Evolutionary conservation across 2,329 filamentous ascomycete genomes (phyloP), one percentile per base, ranked within the genome.

Genomic region (Penicillium italicum): DNA sequence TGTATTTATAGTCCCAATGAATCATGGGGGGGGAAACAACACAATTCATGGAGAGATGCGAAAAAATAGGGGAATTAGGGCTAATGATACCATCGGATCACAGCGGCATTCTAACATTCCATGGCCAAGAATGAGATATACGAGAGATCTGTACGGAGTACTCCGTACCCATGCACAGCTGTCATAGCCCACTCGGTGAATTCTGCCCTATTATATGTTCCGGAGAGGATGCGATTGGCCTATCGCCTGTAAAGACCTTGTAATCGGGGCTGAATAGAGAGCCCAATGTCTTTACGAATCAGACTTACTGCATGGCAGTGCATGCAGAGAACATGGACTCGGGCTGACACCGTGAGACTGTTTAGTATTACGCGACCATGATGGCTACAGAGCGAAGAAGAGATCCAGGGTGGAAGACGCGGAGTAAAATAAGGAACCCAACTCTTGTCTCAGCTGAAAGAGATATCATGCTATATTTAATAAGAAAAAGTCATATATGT

Each of bases 211-310:
- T 55, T 53, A 55, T 53, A 55, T 50, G 43, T 51, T 56, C 59
- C 60, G 63, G 60, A 62, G 50, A 30, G 11, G 44, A 36, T 51
- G 20, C 53, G 24, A 65, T 64, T 65, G 60, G 63, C 26, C 37
- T 10, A 44, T 44, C 33, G 45, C 36, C 14, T 47, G 33, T 40
- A 48, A 33, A 34, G 20, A 50, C 43, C 46, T 64, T 62, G 41
- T 30, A 52, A 61, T 60, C 47, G 55, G 49, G 62, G 50, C 59
- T 57, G 55, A 56, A 44, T 9, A 24, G 30, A 49, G 34, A 20
- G 36, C 34, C 24, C 34, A 18, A 43, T 42, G 20, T 24, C 37
- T 34, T 43, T 26, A 34, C 37, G 22, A 50, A 50, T 34, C 28
- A 33, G 47, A 50, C 37, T 33, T 26, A 3, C 34, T 22, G 49